Conservation (phyloP, 495 filamentous ascomycete species). For the Parathielavia appendiculata region DNA sequence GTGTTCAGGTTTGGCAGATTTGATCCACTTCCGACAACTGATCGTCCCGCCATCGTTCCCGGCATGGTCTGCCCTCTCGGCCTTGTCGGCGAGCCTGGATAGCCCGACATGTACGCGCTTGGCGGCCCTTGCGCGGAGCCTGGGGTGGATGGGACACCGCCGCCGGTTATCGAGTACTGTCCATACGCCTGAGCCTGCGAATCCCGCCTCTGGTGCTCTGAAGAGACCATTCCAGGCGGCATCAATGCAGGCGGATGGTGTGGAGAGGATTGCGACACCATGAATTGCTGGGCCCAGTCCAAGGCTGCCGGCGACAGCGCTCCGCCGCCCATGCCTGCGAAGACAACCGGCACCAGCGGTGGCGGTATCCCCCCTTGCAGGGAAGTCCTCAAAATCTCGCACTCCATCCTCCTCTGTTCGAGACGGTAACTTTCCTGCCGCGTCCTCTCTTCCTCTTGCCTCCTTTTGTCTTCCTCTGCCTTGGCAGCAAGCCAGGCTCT, state of each 20-base stretch:
- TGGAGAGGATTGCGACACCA: slow-evolving; percentile 48
- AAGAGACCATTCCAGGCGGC: slow-evolving; percentile 44
- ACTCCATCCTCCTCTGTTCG: slow-evolving; percentile 75
- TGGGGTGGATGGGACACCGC: slow-evolving; percentile 42
- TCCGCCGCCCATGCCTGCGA: slow-evolving; percentile 73
- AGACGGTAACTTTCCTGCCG: slow-evolving; percentile 69
- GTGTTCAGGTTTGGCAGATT: slow-evolving; percentile 34
- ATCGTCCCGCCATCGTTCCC: slow-evolving; percentile 24
- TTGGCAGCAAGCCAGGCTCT: slow-evolving; percentile 76
- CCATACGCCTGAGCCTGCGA: slow-evolving; percentile 40
- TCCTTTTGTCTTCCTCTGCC: slow-evolving; percentile 81
- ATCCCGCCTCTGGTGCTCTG: slow-evolving; percentile 42
- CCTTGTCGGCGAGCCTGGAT: slow-evolving; percentile 42
- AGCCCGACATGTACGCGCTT: slow-evolving; percentile 28
- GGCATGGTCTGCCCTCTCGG: slow-evolving; percentile 40
- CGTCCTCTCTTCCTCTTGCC: slow-evolving; percentile 84
- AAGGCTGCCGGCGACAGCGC: slow-evolving; percentile 50
- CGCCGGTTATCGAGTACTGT: slow-evolving; percentile 39
- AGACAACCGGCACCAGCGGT: slow-evolving; percentile 81
- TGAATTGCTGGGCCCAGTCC: slow-evolving; percentile 72
- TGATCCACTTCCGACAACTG: slow-evolving; percentile 21
- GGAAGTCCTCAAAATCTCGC: slow-evolving; percentile 77
- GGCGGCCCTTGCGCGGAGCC: slow-evolving; percentile 40
- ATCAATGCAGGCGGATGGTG: slow-evolving; percentile 50
- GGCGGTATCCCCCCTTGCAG: slow-evolving; percentile 77